These are phyloP conservation scores for Heritiera littoralis DNA, from an alignment of 345 rosid species.

Conservation along the genomic window DNA sequence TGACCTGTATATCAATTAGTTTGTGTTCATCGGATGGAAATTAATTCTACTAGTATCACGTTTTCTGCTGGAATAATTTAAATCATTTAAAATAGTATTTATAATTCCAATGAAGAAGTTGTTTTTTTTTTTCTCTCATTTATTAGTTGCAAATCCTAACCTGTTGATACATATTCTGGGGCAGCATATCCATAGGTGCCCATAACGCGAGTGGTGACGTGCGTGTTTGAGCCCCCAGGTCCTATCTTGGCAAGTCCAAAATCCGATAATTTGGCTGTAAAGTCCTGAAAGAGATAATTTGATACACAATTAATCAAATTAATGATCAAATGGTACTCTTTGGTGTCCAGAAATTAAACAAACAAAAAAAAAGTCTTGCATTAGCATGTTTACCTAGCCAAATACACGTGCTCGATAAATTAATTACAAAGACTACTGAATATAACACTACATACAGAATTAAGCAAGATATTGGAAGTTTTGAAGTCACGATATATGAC, in stretches of 20 bases:
- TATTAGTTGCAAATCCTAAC: constrained; percentile 24
- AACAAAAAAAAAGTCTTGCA: no score
- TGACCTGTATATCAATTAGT: constrained; percentile 56
- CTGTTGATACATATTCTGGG: constrained; percentile 91
- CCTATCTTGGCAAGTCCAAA: constrained; percentile 95
- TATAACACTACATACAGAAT: constrained; percentile 50
- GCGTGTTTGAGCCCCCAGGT: constrained; percentile 91
- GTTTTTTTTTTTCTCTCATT: no score
- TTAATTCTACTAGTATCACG: no score
- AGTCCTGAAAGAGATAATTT: constrained; percentile 49
- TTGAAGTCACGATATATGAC: constrained; percentile 94
- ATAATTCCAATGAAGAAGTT: no score
- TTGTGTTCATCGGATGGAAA: not conserved
- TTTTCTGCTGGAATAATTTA: no score
- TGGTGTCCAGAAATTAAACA: no score
- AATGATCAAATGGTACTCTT: no score
- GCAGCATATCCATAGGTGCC: constrained; percentile 97
- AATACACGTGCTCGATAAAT: no score
- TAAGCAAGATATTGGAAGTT: constrained; percentile 82
- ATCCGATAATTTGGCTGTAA: constrained; percentile 82
- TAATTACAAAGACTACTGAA: not conserved
- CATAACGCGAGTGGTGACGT: constrained; percentile 94
- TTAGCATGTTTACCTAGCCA: no score
- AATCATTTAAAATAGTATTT: not conserved
- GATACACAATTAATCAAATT: not conserved